Conservation (phyloP, 805 yeast genomes). For the Citeromyces matritensis region DNA sequence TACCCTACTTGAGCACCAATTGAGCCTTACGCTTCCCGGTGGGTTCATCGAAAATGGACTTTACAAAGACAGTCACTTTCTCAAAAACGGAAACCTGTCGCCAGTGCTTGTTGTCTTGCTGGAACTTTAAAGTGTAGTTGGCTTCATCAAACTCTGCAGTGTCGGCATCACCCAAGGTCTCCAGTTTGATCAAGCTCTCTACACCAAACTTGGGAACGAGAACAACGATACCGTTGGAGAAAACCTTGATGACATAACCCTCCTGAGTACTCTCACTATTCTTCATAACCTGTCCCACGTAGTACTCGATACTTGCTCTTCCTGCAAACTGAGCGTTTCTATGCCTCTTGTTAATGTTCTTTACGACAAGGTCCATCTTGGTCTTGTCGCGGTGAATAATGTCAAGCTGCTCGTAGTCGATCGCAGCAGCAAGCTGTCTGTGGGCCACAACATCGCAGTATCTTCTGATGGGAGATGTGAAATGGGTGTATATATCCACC, state of each 20-base stretch:
- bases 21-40: slow-evolving; percentile 92
- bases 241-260: slow-evolving; percentile 85
- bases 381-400: slow-evolving; percentile 73
- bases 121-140: slow-evolving; percentile 49
- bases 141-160: slow-evolving; percentile 67
- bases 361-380: slow-evolving; percentile 80
- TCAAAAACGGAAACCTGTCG: slow-evolving; percentile 57
- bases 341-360: slow-evolving; percentile 85
- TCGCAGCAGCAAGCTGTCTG: slow-evolving; percentile 96
- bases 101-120: slow-evolving; percentile 19
- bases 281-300: slow-evolving; percentile 95
- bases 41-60: slow-evolving; percentile 66
- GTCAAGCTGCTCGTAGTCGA: slow-evolving; percentile 79
- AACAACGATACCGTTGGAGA: slow-evolving; percentile 89
- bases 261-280: slow-evolving; percentile 67
- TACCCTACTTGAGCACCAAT: slow-evolving; percentile 37
- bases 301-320: slow-evolving; percentile 92
- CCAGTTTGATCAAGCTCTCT: slow-evolving; percentile 81
- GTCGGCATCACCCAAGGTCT: slow-evolving; percentile 51
- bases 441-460: slow-evolving; percentile 97
- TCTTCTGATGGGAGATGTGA: slow-evolving; percentile 95
- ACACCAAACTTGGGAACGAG: slow-evolving; percentile 93
- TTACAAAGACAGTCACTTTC: slow-evolving; percentile 70
- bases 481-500: slow-evolving; percentile 93
- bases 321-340: slow-evolving; percentile 99